Evolutionary conservation across 495 filamentous ascomycete genomes (phyloP).

Genomic region (Xylaria curta): DNA sequence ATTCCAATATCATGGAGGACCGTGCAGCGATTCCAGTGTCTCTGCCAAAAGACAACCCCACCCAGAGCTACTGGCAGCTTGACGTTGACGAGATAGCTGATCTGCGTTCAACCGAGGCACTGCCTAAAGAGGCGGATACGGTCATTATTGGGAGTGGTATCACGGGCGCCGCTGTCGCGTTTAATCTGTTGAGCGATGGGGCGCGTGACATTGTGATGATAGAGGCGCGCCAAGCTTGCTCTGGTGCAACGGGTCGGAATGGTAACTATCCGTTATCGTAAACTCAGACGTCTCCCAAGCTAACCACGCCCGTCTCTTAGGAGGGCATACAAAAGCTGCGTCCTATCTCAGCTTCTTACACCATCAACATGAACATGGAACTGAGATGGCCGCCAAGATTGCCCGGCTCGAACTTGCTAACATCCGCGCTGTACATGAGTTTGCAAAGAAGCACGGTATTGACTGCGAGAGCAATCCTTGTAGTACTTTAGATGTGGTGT

Average conservation of each 20-base stretch:
- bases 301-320: conserved; percentile 30
- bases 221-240: conserved; percentile 63
- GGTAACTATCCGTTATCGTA: conserved; percentile 41
- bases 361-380: conserved; percentile 48
- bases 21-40: conserved; percentile 53
- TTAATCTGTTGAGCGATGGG: conserved; percentile 55
- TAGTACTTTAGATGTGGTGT: conserved; percentile 65
- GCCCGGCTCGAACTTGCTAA: conserved; percentile 63
- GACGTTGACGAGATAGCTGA: conserved; percentile 64
- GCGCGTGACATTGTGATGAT: conserved; percentile 56
- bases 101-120: conserved; percentile 51
- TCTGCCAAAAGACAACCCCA: conserved; percentile 64
- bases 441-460: conserved; percentile 58
- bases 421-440: conserved; percentile 60
- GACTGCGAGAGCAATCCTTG: conserved; percentile 57
- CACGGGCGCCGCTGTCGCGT: conserved; percentile 66
- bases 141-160: conserved; percentile 77
- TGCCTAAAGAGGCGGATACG: conserved; percentile 58
- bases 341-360: conserved; percentile 62
- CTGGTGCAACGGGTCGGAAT: conserved; percentile 67
- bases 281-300: not conserved
- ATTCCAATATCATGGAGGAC: conserved; percentile 46
- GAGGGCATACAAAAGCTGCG: conserved; percentile 70
- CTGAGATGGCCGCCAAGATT: conserved; percentile 57
- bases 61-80: conserved; percentile 74